These are phyloP conservation scores for Ogataea neopini DNA, from an alignment of 805 yeast species.

Conservation along the genomic window DNA sequence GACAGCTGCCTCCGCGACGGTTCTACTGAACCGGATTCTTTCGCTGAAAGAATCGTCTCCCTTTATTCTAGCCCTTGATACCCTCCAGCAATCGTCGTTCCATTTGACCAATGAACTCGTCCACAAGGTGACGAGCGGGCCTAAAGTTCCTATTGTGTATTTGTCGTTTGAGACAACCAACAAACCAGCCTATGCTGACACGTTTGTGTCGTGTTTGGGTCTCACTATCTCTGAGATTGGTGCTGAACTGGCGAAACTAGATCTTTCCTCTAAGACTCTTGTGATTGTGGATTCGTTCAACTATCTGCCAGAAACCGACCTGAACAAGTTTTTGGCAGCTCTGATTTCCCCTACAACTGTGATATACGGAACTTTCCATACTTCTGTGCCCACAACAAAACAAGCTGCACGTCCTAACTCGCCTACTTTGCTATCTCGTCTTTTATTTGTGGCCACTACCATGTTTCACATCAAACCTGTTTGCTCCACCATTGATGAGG, in stretches of 20 bases:
- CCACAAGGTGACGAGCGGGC: slow-evolving; percentile 35
- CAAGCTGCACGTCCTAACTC: slow-evolving; percentile 10
- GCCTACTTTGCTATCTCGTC: slow-evolving; percentile 28
- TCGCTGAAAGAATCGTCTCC: slow-evolving; percentile 74
- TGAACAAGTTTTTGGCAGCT: slow-evolving; percentile 39
- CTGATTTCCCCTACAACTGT: slow-evolving; percentile 45
- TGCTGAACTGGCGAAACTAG: slow-evolving; percentile 10
- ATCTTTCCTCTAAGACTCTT: slow-evolving; percentile 28
- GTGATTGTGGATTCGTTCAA: slow-evolving; percentile 71
- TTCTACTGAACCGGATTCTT: slow-evolving; percentile 66
- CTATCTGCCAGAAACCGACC: slow-evolving; percentile 45
- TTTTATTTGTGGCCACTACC: slow-evolving; percentile 74
- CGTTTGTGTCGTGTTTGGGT: slow-evolving; percentile 48
- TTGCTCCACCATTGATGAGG: slow-evolving; percentile 36
- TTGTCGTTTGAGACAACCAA: slow-evolving; percentile 69
- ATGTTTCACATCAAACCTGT: slow-evolving; percentile 62
- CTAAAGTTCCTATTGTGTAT: slow-evolving; percentile 42
- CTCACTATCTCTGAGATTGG: slow-evolving; percentile 14
- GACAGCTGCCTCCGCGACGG: slow-evolving; percentile 39
- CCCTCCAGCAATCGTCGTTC: slow-evolving; percentile 66
- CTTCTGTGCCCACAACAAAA: slow-evolving; percentile 28
- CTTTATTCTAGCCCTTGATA: slow-evolving; percentile 67
- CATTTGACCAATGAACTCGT: slow-evolving; percentile 59
- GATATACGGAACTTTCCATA: slow-evolving; percentile 50
- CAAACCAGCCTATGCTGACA: slow-evolving; percentile 49